Base-by-base conservation (phyloP, 495 filamentous ascomycete species). In the Talaromyces adpressus region DNA sequence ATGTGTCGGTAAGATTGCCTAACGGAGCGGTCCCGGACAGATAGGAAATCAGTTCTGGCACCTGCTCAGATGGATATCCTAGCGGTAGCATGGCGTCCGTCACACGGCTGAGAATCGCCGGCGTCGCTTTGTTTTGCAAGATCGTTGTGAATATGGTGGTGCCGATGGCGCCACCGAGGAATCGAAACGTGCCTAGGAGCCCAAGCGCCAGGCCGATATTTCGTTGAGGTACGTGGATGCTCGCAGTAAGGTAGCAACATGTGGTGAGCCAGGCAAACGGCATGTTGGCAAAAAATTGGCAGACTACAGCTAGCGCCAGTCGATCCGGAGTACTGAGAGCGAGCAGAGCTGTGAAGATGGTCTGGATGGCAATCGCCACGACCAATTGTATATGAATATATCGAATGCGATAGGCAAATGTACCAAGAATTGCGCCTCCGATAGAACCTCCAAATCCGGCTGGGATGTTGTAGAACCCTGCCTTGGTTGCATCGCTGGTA, bases 121-220 rank as follows among this genome's bases (percentile, higher is more conserved):
- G 18, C 6, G 53, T 57, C 6, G 53, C 29, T 57, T 22, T 57
- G 23, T 57, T 57, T 30, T 57, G 22, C 16, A 77, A 59, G 29
- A 77, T 69, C 51, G 72, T 76, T 8, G 74, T 73, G 51, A 68
- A 68, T 36, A 76, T 75, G 6, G 64, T 71, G 23, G 87, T 72
- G 3, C 84, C 84, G 8, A 87, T 73, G 22, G 78, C 76, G 20
- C 85, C 85, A 6, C 85, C 85, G 22, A 87, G 75, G 9, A 87
- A 81, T 2, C 85, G 77, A 39, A 81, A 69, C 67, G 53, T 57
- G 18, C 53, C 53, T 23, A 57, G 53, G 6, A 57, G 53, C 18
- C 53, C 53, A 25, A 57, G 22, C 27, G 53, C 23, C 53, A 57
- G 27, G 23, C 62, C 62, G 30, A 63, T 22, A 41, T 36, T 56